These are phyloP conservation scores for Miscanthus lutarioriparius DNA, from an alignment of 176 grass and related monocot species.

Conservation along the genomic window DNA sequence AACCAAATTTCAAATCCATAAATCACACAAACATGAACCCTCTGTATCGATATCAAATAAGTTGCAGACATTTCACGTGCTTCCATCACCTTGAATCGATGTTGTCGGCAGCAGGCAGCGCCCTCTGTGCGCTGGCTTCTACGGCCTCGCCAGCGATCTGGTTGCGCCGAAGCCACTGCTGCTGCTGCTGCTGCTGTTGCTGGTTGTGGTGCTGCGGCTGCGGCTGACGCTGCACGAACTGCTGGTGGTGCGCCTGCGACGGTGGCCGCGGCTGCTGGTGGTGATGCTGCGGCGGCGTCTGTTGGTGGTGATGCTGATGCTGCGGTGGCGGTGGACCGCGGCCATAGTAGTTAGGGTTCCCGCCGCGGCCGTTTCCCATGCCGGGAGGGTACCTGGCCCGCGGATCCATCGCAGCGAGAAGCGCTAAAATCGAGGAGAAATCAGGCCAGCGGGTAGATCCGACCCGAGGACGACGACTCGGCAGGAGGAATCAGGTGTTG, in stretches of 20 bases:
- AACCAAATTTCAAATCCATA: conserved; percentile 2
- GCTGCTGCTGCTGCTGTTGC: conserved; percentile 54
- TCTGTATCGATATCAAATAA: background rate
- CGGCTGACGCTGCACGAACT: conserved; percentile 56
- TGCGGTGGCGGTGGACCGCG: conserved; percentile 45
- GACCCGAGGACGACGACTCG: background rate
- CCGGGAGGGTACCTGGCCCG: conserved; percentile 69
- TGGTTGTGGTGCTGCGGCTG: conserved; percentile 34
- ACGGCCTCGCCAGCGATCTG: conserved; percentile 46
- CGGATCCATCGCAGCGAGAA: conserved; percentile 53
- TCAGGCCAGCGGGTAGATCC: conserved; percentile 12
- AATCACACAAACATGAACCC: background rate
- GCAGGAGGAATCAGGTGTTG: conserved; percentile 3
- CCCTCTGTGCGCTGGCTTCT: conserved; percentile 18
- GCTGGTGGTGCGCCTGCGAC: conserved; percentile 40
- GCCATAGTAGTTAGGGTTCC: conserved; percentile 63
- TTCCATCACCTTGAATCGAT: conserved; percentile 53
- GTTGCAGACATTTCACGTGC: background rate
- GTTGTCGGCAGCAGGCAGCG: conserved; percentile 32
- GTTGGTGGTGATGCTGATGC: conserved; percentile 38
- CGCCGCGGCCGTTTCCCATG: conserved; percentile 60
- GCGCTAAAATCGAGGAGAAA: conserved; percentile 4
- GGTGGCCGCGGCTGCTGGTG: conserved; percentile 33
- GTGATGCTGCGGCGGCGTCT: conserved; percentile 45
- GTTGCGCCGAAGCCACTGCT: conserved; percentile 63